A percentile compares a stretch with the other conserved stretches of the same genome.
These are phyloP conservation scores for Globisporangium nagaii DNA, from an alignment of 352 stramenopile species.

Conservation along the genomic window DNA sequence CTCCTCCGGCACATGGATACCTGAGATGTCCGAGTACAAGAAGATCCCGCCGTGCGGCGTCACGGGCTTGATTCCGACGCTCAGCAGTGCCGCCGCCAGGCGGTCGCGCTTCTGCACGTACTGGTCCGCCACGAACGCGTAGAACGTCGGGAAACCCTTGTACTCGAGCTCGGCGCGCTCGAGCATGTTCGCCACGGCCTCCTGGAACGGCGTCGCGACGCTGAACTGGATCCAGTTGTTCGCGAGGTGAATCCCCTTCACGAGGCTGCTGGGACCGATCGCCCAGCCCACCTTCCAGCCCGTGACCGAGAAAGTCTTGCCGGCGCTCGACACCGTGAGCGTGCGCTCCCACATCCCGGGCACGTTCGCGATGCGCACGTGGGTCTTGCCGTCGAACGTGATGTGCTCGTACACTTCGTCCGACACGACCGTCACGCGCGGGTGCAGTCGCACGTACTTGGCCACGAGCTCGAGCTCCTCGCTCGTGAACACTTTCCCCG, in stretches of 20 bases:
- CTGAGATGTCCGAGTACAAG: slow-evolving; percentile 77
- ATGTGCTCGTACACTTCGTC: slow-evolving; percentile 99
- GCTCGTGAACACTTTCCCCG: slow-evolving; percentile 95
- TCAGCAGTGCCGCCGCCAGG: slow-evolving; percentile 37
- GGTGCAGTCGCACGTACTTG: slow-evolving; percentile 74
- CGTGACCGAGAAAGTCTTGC: slow-evolving; percentile 92
- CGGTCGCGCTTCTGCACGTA: slow-evolving; percentile 75
- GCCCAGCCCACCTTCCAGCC: slow-evolving; percentile 93
- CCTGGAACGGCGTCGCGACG: slow-evolving; percentile 81
- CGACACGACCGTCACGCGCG: slow-evolving; percentile 91
- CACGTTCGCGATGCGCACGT: slow-evolving; percentile 70
- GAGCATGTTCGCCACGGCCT: slow-evolving; percentile 78
- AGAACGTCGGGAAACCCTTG: slow-evolving; percentile 74
- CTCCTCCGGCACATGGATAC: slow-evolving; percentile 43
- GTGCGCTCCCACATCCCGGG: slow-evolving; percentile 84
- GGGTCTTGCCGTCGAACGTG: slow-evolving; percentile 72
- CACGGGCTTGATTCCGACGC: slow-evolving; percentile 61
- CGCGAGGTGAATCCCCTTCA: slow-evolving; percentile 68
- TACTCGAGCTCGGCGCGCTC: slow-evolving; percentile 60
- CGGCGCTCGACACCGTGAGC: slow-evolving; percentile 86
- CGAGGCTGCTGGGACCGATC: slow-evolving; percentile 69
- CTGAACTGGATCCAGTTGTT: slow-evolving; percentile 89
- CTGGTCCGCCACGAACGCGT: slow-evolving; percentile 64
- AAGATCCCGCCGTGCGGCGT: slow-evolving; percentile 70
- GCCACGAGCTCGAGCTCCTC: slow-evolving; percentile 93